A percentile compares a stretch with the other conserved stretches of the same genome.
Evolutionary conservation across 106 monocot genomes (phyloP).

Genomic region (Agapanthus africanus): DNA sequence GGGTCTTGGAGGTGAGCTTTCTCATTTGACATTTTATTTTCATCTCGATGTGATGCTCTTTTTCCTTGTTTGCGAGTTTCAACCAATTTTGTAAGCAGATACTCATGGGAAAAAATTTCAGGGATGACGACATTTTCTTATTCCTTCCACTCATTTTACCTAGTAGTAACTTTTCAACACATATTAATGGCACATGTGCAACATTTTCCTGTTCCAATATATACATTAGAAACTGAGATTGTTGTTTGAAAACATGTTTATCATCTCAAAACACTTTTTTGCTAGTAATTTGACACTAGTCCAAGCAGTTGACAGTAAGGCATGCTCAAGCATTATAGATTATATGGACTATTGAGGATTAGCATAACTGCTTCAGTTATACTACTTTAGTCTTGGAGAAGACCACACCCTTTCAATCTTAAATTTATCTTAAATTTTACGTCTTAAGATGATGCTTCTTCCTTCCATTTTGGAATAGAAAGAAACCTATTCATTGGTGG

Average conservation of each 20-base stretch:
- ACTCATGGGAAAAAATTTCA: background rate
- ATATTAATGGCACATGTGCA: too few species aligned
- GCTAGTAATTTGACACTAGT: background rate
- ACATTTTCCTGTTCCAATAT: too few species aligned
- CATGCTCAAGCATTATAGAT: too few species aligned
- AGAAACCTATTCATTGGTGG: too few species aligned
- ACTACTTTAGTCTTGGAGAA: too few species aligned
- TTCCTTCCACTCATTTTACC: background rate
- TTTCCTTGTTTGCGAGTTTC: background rate
- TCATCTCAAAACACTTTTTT: background rate
- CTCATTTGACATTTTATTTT: background rate
- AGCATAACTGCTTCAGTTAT: too few species aligned
- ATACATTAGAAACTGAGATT: background rate
- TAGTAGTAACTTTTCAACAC: background rate
- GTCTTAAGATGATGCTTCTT: too few species aligned
- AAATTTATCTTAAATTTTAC: too few species aligned
- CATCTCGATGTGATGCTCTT: background rate
- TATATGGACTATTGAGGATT: too few species aligned
- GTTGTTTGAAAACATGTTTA: background rate
- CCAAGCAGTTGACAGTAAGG: background rate
- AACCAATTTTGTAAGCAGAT: background rate
- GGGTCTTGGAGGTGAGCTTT: background rate
- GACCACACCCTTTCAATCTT: too few species aligned
- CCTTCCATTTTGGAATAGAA: too few species aligned
- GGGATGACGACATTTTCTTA: background rate